Evolutionary conservation across 306 rosid genomes (phyloP), one percentile per base, ranked within the genome.

Genomic region (Quercus wislizeni): DNA sequence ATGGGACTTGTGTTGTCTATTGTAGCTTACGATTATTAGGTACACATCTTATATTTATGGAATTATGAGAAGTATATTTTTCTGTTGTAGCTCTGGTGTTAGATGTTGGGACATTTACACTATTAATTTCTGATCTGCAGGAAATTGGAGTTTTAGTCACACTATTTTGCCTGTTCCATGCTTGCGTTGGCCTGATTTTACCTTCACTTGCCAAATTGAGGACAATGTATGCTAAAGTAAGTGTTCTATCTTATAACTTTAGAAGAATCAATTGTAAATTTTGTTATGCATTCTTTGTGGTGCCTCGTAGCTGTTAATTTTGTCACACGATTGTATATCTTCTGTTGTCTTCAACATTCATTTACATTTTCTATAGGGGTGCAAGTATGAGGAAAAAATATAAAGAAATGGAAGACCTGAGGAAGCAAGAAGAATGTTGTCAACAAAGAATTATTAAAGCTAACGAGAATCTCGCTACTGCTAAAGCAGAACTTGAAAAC

Each of bases 121-220:
- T 71, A 67, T 81, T 69, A 41, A 51, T 78, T 76, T 64, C 23
- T 74, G 57, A 71, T 68, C 49, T 88, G 89, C 91, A 93, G 97
- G 99, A 95, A 81, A 88, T 93, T 71, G 97, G 93, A 82, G 82
- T 95, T 83, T 75, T 95, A 78, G 85, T 91, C 80, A 62, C 85
- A 46, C 75, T 91, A 76, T 93, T 95, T 88, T 90, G 92, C 88
- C 78, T 93, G 64, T 95, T 91, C 84, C 97, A 93, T 80, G 92
- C 85, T 31, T 86, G 94, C 67, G 87, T 89, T 1, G 96, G 99
- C 30, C 46, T 95, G 80, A 83, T 93, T 75, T 83, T 87, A 83
- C 99, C 99, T 74, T 91, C 97, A 77, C 96, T 95, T 74, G 96
- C 97, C 80, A 89, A 87, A 90, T 85, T 95, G 89, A 93, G 99